Conservation (phyloP, 2,329 filamentous ascomycete genomes). For the Aspergillus sp. region DNA sequence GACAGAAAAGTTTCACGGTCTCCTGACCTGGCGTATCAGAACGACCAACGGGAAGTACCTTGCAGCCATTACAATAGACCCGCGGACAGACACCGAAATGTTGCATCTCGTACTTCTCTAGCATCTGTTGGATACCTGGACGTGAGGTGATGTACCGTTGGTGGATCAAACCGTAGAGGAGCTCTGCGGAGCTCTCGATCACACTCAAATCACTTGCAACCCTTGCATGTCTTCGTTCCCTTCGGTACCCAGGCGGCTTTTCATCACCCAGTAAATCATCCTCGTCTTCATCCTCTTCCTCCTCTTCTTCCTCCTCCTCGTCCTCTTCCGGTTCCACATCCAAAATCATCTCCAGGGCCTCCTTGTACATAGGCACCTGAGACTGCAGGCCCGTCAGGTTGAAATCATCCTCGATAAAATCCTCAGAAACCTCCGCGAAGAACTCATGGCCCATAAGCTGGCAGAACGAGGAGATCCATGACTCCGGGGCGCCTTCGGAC, state of each 20-base stretch:
- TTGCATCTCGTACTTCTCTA: constrained; percentile 95
- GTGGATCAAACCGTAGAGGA: constrained; percentile 97
- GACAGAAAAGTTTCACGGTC: constrained; percentile 97
- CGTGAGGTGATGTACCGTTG: constrained; percentile 97
- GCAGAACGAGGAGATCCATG: constrained; percentile 98
- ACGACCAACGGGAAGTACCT: constrained; percentile 88
- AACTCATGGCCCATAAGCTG: constrained; percentile 95
- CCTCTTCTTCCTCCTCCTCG: constrained; percentile 64
- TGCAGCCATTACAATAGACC: constrained; percentile 84
- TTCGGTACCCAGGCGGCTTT: constrained; percentile 44
- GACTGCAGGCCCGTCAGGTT: constrained; percentile 93
- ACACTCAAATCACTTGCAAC: constrained; percentile 91
- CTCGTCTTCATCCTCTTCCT: constrained; percentile 68
- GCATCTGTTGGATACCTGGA: constrained; percentile 97
- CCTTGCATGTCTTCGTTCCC: constrained; percentile 75
- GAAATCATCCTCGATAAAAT: constrained; percentile 99
- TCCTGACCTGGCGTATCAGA: constrained; percentile 95
- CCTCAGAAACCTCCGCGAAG: constrained; percentile 97
- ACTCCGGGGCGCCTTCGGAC: constrained; percentile 64
- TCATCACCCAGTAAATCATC: constrained; percentile 66
- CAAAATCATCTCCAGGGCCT: constrained; percentile 98
- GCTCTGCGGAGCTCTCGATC: constrained; percentile 96
- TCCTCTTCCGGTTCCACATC: constrained; percentile 95
- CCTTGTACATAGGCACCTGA: constrained; percentile 98
- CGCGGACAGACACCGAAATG: constrained; percentile 97